A percentile compares a stretch with the other conserved stretches of the same genome.
Conservation (phyloP, 192 early-diverging fungal genomes). For the Coemansia sp. region DNA sequence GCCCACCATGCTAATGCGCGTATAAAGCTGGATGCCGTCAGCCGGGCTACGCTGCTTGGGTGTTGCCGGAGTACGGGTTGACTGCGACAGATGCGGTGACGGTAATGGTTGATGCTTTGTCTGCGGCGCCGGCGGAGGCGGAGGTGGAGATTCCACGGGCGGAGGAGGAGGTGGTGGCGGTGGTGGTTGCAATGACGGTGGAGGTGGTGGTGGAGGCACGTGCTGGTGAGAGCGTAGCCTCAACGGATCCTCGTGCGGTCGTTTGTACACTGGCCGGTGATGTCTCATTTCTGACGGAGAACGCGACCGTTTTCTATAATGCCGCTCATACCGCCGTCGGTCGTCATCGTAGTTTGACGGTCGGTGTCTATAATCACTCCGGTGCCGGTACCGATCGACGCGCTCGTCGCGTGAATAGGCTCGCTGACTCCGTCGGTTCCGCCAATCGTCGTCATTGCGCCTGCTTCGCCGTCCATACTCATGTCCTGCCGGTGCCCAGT, state of each 20-base stretch:
- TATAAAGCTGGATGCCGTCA: conserved; percentile 63
- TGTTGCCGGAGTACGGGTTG: conserved; percentile 43
- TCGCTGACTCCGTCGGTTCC: neutral
- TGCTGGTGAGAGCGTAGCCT: neutral
- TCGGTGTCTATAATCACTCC: neutral
- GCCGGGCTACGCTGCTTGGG: conserved; percentile 41
- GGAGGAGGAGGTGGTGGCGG: conserved; percentile 10
- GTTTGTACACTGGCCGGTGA: conserved; percentile 3
- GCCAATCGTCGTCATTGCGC: conserved; percentile 7
- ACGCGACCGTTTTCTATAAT: conserved; percentile 10
- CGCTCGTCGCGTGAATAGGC: conserved; percentile 5
- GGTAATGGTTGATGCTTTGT: neutral
- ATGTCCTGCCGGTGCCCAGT: neutral
- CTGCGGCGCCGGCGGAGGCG: conserved; percentile 14
- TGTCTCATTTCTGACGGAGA: conserved; percentile 3
- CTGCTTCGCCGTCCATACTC: conserved; percentile 6
- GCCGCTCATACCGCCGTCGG: conserved; percentile 1
- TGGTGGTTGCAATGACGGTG: conserved; percentile 19
- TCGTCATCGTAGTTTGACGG: neutral
- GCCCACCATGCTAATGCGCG: conserved; percentile 75
- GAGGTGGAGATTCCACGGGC: conserved; percentile 6
- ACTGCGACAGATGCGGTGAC: conserved; percentile 8
- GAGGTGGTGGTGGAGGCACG: conserved; percentile 16
- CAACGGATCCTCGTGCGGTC: conserved; percentile 6
- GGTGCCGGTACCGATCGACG: neutral